Evolutionary conservation across 1,284 basidiomycete species (phyloP).

Genomic region (Fomitopsis palustris): DNA sequence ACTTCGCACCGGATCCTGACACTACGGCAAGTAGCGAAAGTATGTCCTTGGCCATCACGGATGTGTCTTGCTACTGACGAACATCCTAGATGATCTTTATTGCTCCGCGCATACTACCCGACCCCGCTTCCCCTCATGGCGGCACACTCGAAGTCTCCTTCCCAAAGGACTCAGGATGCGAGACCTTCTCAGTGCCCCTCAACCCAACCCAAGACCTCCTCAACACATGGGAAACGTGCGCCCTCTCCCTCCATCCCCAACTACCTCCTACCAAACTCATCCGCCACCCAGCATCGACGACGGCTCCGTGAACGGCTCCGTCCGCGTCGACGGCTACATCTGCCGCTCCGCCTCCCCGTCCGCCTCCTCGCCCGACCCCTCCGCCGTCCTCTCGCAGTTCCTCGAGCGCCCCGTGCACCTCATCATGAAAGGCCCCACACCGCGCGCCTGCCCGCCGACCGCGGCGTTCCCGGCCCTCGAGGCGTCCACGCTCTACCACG

Average conservation of each 20-base stretch:
- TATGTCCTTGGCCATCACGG: slow-evolving; percentile 22
- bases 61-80: neutral
- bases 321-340: slow-evolving; percentile 61
- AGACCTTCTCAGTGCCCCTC: slow-evolving; percentile 55
- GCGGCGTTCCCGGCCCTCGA: slow-evolving; percentile 51
- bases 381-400: slow-evolving; percentile 54
- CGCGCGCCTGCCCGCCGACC: slow-evolving; percentile 50
- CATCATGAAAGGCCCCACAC: slow-evolving; percentile 59
- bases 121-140: slow-evolving; percentile 40
- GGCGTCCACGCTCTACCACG: slow-evolving; percentile 52
- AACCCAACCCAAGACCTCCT: slow-evolving; percentile 47
- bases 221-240: slow-evolving; percentile 53
- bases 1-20: slow-evolving; percentile 53
- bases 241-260: neutral
- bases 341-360: slow-evolving; percentile 36
- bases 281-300: slow-evolving; percentile 44
- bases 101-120: slow-evolving; percentile 47
- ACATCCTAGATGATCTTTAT: slow-evolving; percentile 61
- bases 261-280: neutral
- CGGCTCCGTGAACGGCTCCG: slow-evolving; percentile 45
- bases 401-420: slow-evolving; percentile 58
- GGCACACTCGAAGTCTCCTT: slow-evolving; percentile 54
- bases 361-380: slow-evolving; percentile 35
- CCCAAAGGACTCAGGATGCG: slow-evolving; percentile 52
- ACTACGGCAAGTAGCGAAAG: slow-evolving; percentile 61